phyloP scores from a whole-genome alignment of 1,284 basidiomycete species.

The Mrakiaceae sp. region DNA sequence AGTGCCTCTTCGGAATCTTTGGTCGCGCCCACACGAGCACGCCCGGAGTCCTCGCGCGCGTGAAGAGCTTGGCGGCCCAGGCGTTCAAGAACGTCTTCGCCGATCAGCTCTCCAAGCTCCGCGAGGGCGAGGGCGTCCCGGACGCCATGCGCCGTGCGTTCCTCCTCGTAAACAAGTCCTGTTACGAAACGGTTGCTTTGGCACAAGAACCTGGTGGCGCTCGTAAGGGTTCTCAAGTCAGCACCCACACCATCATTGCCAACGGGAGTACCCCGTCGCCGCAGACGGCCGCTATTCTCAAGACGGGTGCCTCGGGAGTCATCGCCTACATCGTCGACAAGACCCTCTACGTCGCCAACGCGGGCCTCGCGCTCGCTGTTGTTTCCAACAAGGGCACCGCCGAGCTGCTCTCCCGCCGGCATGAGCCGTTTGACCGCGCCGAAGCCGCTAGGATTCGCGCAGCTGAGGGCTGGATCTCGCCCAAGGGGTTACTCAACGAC shows the following conservation, averaged over 20 bases:
- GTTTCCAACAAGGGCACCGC: constrained; percentile 71
- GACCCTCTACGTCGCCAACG: constrained; percentile 82
- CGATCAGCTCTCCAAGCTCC: constrained; percentile 46
- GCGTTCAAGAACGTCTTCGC: constrained; percentile 56
- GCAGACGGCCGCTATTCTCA: constrained; percentile 32
- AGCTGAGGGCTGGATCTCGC: constrained; percentile 92
- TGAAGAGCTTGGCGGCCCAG: constrained; percentile 66
- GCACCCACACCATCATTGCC: constrained; percentile 23
- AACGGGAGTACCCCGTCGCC: neutral
- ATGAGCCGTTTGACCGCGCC: constrained; percentile 78
- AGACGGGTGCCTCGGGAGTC: constrained; percentile 74
- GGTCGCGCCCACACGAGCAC: constrained; percentile 57
- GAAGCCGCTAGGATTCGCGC: constrained; percentile 80
- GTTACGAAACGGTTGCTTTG: constrained; percentile 44
- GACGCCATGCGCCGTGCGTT: constrained; percentile 80
- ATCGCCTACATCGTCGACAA: constrained; percentile 74
- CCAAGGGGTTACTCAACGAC: constrained; percentile 87
- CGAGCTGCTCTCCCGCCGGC: constrained; percentile 62
- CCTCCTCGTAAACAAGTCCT: constrained; percentile 65
- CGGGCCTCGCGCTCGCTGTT: constrained; percentile 80
- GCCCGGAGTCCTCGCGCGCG: constrained; percentile 28
- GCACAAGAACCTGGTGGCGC: constrained; percentile 19
- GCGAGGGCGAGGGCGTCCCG: constrained; percentile 46
- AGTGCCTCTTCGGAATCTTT: constrained; percentile 96
- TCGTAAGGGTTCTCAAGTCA: constrained; percentile 60